Evolutionary conservation across 768 basidiomycete genomes (phyloP), one percentile per base, ranked within the genome.

Genomic region (Suillus placidus): DNA sequence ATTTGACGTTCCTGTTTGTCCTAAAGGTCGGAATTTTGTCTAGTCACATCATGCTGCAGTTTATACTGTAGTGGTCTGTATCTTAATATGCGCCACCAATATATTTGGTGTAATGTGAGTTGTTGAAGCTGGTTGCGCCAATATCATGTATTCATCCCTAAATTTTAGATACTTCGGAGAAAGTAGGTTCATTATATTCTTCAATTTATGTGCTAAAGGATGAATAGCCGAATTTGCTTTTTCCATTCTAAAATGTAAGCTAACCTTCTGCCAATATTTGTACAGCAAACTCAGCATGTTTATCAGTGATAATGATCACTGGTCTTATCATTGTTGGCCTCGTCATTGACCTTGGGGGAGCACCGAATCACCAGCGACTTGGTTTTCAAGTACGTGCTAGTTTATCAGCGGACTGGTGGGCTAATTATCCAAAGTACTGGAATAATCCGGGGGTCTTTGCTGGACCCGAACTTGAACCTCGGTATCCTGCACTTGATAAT

Each of bases 271-370:
- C 14, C 7, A 57, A 18, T 37, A 49, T 23, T 6, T 49, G 7
- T 58, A 32, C 13, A 45, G 34, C 18, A 40, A 47, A 43, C 52
- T 57, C 9, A 30, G 47, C 18, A 26, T 47, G 10, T 45, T 61
- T 20, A 68, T 68, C 60, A 89, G 87, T 89, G 38, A 69, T 73
- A 23, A 74, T 89, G 63, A 90, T 91, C 57, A 82, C 84, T 63
- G 82, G 85, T n/a, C 78, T 90, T 40, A 81, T 91, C 55, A 64
- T 89, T 37, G 76, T 81, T 65, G 88, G 89, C 38, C 84, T 95
- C 66, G 79, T 93, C 66, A 83, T 94, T 66, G 89, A 92, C 69
- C 84, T 92, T 30, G 93, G 94, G 47, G 93, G 92, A 64, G 92
- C 37, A 60, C 67, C 67, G 12, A 34, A 68, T 30, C 67, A 66